Conservation (phyloP, 768 basidiomycete species). For the Mycena rebaudengoi region DNA sequence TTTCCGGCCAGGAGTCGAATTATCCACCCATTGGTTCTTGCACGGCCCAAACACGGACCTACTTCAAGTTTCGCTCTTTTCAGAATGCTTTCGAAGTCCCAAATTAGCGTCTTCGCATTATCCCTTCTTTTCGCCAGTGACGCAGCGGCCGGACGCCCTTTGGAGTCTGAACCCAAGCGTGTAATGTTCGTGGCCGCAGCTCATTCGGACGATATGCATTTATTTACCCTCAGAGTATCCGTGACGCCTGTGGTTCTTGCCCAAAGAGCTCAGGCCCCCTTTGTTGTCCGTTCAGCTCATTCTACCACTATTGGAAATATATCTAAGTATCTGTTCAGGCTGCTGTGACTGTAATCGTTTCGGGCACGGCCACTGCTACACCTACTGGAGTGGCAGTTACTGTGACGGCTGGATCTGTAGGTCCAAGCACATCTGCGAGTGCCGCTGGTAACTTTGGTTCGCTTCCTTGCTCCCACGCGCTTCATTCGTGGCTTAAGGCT, state of each 20-base stretch:
- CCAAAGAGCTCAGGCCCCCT: neutral
- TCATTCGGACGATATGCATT: no score
- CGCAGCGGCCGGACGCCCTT: neutral
- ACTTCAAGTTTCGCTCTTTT: neutral
- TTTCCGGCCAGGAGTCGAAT: slow-evolving; percentile 9
- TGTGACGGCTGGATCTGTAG: neutral
- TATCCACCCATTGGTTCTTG: neutral
- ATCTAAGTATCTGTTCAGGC: neutral
- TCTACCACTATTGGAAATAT: neutral
- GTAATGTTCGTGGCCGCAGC: neutral
- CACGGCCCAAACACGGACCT: neutral
- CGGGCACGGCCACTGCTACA: slow-evolving; percentile 12
- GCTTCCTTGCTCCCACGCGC: neutral
- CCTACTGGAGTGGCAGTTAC: neutral
- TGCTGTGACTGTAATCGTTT: slow-evolving; percentile 6
- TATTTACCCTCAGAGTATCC: neutral
- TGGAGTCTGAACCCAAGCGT: neutral
- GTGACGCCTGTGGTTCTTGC: slow-evolving; percentile 9
- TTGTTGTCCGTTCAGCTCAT: neutral
- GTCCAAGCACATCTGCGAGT: neutral
- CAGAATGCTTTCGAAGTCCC: slow-evolving; percentile 13
- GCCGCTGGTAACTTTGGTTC: slow-evolving; percentile 7
- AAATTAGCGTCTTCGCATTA: neutral
- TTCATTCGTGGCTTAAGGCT: neutral
- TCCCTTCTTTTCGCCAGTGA: neutral